Evolutionary conservation across 257 asterid species (phyloP), one percentile per base, ranked within the genome.

Genomic region (Forsythia viridissima): DNA sequence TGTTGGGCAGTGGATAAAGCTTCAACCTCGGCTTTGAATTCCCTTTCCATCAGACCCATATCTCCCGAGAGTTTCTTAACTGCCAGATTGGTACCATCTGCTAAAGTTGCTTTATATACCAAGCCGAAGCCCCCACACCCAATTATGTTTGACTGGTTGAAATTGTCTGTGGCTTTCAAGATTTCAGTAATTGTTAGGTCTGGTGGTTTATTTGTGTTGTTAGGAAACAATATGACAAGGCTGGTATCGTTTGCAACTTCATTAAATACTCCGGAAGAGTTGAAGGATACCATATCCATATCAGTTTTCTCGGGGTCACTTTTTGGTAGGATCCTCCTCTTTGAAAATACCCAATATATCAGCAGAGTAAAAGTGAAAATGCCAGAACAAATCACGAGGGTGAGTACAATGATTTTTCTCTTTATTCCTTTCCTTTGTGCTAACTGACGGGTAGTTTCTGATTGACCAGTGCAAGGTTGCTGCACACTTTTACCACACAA

Each of bases 121-220:
- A 95, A 68, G 36, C 99, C 99, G 51, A 92, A 95, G 66, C 99
- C 99, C 42, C 99, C 99, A 79, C 99, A 92, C 42, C 99, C 99
- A 37, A 95, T 82, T 71, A 95, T 95, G 61, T 95, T 93, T 13
- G 93, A 84, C 82, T 93, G 97, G 90, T 86, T 93, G 91, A 95
- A 95, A 82, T 90, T 87, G 79, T 93, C 92, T 5, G 99, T 93
- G 87, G 97, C 99, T 82, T 87, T 90, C 85, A 91, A 41, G 76
- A 95, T 87, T 79, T 95, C 99, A 40, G 84, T 82, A 74, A 93
- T 79, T 3, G 96, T 90, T 80, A 95, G 90, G 76, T 91, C 97
- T 87, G 84, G 87, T 46, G 85, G 79, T 69, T 87, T 89, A 13
- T 85, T 85, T 86, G 82, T 87, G 63, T 84, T 85, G 84, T 83